A percentile compares a stretch with the other conserved stretches of the same genome.
These are phyloP conservation scores for Citrus reticulata DNA, from an alignment of 345 rosid genomes.

Conservation along the genomic window DNA sequence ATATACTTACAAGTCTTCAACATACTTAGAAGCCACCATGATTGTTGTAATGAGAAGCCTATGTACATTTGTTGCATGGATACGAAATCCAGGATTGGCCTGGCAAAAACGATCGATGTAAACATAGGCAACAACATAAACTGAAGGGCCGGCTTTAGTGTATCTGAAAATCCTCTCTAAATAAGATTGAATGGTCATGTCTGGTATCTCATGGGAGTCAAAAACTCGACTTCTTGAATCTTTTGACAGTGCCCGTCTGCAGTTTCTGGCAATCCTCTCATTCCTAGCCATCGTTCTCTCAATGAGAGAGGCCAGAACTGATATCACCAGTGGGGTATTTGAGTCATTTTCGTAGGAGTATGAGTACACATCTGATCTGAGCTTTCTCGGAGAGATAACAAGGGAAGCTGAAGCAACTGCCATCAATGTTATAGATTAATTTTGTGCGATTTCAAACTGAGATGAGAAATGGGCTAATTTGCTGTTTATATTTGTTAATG, in stretches of 20 bases:
- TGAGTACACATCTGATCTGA: slow-evolving; percentile 76
- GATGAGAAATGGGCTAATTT: neutral
- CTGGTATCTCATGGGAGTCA: slow-evolving; percentile 72
- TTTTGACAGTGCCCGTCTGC: slow-evolving; percentile 29
- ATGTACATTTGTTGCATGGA: slow-evolving; percentile 66
- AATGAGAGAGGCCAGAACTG: slow-evolving; percentile 73
- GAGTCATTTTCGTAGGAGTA: slow-evolving; percentile 59
- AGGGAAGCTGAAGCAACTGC: slow-evolving; percentile 41
- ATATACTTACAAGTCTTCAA: slow-evolving; percentile 76
- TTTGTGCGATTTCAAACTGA: neutral
- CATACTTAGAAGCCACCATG: slow-evolving; percentile 92
- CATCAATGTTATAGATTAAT: neutral
- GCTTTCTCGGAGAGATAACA: slow-evolving; percentile 70
- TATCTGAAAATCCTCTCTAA: slow-evolving; percentile 84
- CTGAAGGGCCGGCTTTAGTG: slow-evolving; percentile 79
- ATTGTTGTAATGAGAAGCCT: slow-evolving; percentile 77
- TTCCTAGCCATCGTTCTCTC: slow-evolving; percentile 70
- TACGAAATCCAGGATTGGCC: slow-evolving; percentile 60
- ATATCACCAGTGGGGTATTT: slow-evolving; percentile 66
- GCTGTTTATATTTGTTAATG: too few species aligned
- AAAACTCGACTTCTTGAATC: slow-evolving; percentile 46
- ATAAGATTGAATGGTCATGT: slow-evolving; percentile 75
- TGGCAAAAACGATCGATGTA: slow-evolving; percentile 89
- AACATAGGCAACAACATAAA: slow-evolving; percentile 81
- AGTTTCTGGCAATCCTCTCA: slow-evolving; percentile 49